phyloP scores from a whole-genome alignment of 495 filamentous ascomycete genomes.

The Penicillium bovifimosum region DNA sequence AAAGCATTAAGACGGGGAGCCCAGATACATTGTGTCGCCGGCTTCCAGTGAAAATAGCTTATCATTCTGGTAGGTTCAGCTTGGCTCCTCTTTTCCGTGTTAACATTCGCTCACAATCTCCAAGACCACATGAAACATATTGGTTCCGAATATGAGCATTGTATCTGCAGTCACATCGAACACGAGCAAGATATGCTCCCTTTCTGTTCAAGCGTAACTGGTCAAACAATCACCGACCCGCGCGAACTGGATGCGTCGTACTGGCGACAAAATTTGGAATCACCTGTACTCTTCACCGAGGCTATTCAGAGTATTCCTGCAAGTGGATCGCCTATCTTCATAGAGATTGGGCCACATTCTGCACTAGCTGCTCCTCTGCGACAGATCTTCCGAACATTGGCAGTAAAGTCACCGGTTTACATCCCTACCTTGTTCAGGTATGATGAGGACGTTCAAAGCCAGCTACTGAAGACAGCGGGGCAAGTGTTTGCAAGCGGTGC shows the following conservation, averaged over 20 bases:
- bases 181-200: constrained; percentile 1
- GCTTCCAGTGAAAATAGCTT: constrained; percentile 39
- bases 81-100: background rate
- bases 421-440: constrained; percentile 27
- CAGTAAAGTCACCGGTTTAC: constrained; percentile 19
- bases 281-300: constrained; percentile 21
- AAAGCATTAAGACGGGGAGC: constrained; percentile 22
- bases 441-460: constrained; percentile 5
- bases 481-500: constrained; percentile 21
- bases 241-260: constrained; percentile 30
- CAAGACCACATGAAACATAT: constrained; percentile 8
- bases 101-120: background rate
- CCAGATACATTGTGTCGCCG: constrained; percentile 18
- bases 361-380: constrained; percentile 55
- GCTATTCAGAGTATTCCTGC: constrained; percentile 20
- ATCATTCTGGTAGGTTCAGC: constrained; percentile 42
- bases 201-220: constrained; percentile 26
- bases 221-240: constrained; percentile 10
- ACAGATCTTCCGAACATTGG: constrained; percentile 26
- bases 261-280: constrained; percentile 32
- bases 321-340: constrained; percentile 15
- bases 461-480: constrained; percentile 26
- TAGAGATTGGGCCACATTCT: constrained; percentile 61
- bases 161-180: background rate
- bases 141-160: background rate